Evolutionary conservation across 305 asterid genomes (phyloP).

Genomic region (Fraxinus baroniana): DNA sequence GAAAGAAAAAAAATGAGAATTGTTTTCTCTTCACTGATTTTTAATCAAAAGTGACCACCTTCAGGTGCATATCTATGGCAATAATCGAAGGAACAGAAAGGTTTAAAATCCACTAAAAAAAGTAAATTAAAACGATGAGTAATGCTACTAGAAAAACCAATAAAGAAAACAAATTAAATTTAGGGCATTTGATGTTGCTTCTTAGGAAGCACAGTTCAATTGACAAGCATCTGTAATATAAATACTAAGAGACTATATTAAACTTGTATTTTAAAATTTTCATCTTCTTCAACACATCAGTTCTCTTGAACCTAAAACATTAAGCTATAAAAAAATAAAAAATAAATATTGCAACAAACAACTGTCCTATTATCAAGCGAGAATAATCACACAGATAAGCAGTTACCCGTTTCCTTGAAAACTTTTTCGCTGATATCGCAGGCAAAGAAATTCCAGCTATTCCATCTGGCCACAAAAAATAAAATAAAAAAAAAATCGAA

Average conservation of each 20-base stretch:
- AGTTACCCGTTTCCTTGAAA: constrained; percentile 78
- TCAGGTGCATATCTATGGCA: background rate
- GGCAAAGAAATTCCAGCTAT: constrained; percentile 81
- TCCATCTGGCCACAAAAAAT: constrained; percentile 53
- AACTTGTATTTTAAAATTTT: background rate
- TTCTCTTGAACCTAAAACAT: background rate
- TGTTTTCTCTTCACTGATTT: background rate
- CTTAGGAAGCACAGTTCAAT: background rate
- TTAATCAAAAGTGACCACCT: background rate
- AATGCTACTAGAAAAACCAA: background rate
- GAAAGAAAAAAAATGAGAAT: background rate
- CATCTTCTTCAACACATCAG: background rate
- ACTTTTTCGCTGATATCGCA: constrained; percentile 70
- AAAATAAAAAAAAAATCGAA: constrained; percentile 16
- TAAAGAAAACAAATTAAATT: background rate
- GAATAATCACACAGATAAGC: background rate
- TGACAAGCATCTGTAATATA: background rate
- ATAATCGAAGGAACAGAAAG: background rate
- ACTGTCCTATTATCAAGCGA: background rate
- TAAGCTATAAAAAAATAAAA: background rate
- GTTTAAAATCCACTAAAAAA: background rate
- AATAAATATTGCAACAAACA: background rate
- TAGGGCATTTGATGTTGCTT: background rate
- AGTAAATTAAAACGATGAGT: too few species aligned
- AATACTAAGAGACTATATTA: background rate